A percentile compares a stretch with the other conserved stretches of the same genome.
These are phyloP conservation scores for Plasmodium gallinaceum DNA, from an alignment of 169 alveolate species.

Conservation along the genomic window DNA sequence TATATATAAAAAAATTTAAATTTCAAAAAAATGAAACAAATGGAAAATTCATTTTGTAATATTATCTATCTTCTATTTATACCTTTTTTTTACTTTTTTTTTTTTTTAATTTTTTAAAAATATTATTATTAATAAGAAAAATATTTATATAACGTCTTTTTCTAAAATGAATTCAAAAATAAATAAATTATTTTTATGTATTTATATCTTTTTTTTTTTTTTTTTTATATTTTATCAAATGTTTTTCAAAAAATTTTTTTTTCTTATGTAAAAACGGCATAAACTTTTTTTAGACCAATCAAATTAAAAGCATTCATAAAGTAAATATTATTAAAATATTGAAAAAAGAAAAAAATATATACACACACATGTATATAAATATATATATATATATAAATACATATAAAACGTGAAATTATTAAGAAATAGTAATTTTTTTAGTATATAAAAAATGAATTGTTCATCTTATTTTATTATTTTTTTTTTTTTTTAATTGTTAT, in stretches of 20 bases:
- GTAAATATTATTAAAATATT: constrained; percentile 8
- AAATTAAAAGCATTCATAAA: constrained; percentile 66
- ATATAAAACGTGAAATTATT: background rate
- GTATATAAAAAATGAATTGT: constrained; percentile 13
- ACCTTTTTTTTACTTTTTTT: background rate
- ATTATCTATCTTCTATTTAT: background rate
- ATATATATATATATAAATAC: constrained; percentile 25
- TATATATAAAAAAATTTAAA: no score
- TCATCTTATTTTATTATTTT: background rate
- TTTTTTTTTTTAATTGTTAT: background rate
- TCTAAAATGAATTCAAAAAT: constrained; percentile 14
- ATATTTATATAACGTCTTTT: background rate
- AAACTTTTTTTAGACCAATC: constrained; percentile 62
- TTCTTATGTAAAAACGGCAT: constrained; percentile 37
- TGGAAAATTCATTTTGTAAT: background rate
- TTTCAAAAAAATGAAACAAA: no score
- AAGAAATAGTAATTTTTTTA: background rate
- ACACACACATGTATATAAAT: constrained; percentile 19
- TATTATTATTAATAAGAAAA: background rate
- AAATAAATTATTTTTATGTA: background rate
- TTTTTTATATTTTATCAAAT: background rate
- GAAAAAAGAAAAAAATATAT: constrained; percentile 22
- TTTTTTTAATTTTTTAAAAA: background rate
- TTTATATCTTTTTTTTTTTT: background rate
- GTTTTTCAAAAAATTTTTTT: constrained; percentile 7